Conservation (phyloP, 2,329 filamentous ascomycete species). For the Cordyceps farinosa region DNA sequence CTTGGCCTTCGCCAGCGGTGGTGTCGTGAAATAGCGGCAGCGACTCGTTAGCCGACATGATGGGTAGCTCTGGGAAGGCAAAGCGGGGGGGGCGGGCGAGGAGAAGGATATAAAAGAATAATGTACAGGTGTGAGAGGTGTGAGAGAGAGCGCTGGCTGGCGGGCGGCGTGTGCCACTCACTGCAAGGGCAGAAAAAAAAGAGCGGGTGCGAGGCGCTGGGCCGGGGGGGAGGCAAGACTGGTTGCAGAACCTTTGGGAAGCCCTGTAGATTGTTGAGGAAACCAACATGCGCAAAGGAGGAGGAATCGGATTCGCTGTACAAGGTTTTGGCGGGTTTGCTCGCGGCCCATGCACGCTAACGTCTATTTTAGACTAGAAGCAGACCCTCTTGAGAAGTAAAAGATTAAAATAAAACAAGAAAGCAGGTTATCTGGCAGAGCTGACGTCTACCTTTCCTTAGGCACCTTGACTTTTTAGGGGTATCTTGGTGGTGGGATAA, state of each 20-base stretch:
- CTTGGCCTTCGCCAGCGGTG: conserved; percentile 4
- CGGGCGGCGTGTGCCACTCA: background rate
- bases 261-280: conserved; percentile 18
- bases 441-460: background rate
- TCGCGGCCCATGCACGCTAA: background rate
- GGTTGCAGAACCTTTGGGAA: conserved; percentile 12
- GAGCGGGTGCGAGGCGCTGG: conserved; percentile 12
- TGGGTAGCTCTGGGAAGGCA: conserved; percentile 6
- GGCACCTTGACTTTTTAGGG: too few relatives aligned
- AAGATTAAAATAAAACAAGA: background rate
- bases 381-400: too few relatives aligned
- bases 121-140: background rate
- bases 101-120: conserved; percentile 15
- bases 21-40: conserved; percentile 16
- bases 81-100: conserved; percentile 7
- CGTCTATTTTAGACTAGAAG: background rate
- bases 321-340: conserved; percentile 8
- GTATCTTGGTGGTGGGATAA: background rate
- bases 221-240: background rate
- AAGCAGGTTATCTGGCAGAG: background rate
- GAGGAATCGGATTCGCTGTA: conserved; percentile 10
- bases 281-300: conserved; percentile 15
- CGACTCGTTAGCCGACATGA: conserved; percentile 17
- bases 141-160: background rate
- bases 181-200: conserved; percentile 6